These are phyloP conservation scores for Citrus cavaleriei DNA, from an alignment of 345 rosid species.

Conservation along the genomic window DNA sequence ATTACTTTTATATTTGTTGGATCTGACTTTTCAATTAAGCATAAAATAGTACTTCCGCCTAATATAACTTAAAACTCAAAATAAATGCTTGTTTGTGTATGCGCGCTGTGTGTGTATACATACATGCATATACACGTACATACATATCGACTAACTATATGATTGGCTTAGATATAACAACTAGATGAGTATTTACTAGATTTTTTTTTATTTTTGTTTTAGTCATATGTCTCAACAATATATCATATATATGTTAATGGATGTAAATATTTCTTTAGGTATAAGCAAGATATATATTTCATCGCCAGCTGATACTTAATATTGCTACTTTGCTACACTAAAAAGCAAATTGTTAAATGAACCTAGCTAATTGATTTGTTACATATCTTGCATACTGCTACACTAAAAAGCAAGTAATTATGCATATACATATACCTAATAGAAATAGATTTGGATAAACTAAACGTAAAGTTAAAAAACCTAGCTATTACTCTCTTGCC, in stretches of 20 bases:
- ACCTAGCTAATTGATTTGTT: neutral
- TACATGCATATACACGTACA: no score
- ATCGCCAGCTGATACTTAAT: neutral
- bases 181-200: no score
- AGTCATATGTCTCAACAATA: no score
- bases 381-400: neutral
- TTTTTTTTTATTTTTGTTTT: no score
- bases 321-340: neutral
- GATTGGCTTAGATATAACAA: fast-evolving
- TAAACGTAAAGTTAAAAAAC: constrained; percentile 4
- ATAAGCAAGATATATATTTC: neutral
- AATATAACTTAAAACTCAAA: no score
- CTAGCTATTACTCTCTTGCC: neutral
- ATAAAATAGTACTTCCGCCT: fast-evolving
- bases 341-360: neutral
- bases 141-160: no score
- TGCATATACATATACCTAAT: neutral
- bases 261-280: neutral
- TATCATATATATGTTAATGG: no score
- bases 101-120: no score
- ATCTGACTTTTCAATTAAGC: no score
- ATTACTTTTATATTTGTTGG: no score
- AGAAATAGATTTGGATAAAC: neutral
- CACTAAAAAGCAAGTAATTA: neutral
- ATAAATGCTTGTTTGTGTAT: no score